Evolutionary conservation across 1,284 basidiomycete genomes (phyloP).

Genomic region (Ceratorhiza oryzae-sativae): DNA sequence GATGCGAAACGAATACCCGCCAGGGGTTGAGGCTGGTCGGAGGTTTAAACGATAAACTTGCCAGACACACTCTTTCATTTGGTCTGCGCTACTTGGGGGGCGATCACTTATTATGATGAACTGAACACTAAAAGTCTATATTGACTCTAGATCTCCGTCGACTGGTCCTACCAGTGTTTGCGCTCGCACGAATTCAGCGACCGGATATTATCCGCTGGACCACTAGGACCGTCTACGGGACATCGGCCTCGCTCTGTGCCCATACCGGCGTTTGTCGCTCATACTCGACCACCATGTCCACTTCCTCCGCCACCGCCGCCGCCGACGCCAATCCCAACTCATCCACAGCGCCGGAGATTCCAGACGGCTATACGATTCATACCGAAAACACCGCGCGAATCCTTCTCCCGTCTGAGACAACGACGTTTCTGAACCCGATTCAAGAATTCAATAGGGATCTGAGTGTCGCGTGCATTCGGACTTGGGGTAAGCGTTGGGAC

Average conservation of each 20-base stretch:
- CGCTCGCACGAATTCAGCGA: neutral
- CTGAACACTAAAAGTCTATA: neutral
- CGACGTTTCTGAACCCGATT: conserved; percentile 95
- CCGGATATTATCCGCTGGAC: neutral
- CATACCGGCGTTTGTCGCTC: neutral
- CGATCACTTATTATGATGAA: too few relatives aligned
- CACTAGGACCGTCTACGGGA: neutral
- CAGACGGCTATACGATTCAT: conserved; percentile 79
- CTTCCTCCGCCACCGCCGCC: neutral
- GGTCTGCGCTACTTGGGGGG: too few relatives aligned
- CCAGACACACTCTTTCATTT: too few relatives aligned
- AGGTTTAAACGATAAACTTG: too few relatives aligned
- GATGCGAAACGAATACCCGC: too few relatives aligned
- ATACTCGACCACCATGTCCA: neutral
- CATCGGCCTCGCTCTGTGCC: neutral
- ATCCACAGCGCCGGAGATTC: conserved; percentile 53
- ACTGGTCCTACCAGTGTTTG: neutral
- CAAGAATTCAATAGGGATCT: conserved; percentile 99
- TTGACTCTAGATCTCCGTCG: neutral
- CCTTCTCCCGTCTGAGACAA: conserved; percentile 74
- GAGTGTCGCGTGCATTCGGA: conserved; percentile 86
- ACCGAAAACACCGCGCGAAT: conserved; percentile 87
- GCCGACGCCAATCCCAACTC: neutral
- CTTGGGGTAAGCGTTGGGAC: conserved; percentile 82
- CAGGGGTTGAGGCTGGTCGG: neutral